A percentile compares a stretch with the other conserved stretches of the same genome.
phyloP scores from a whole-genome alignment of 495 filamentous ascomycete species.

The Penicillium subrubescens region DNA sequence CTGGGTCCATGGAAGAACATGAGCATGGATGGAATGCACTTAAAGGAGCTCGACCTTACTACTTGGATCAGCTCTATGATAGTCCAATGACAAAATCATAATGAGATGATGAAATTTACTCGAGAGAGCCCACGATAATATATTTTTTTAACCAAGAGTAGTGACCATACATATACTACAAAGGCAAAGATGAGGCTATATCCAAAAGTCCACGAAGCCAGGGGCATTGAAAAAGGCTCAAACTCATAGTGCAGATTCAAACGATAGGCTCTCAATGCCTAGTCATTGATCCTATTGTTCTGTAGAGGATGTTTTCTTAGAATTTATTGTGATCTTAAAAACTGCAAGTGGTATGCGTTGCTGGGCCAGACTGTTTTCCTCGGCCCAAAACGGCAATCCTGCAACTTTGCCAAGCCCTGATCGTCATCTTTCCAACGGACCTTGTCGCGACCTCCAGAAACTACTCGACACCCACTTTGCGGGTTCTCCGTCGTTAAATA shows the following conservation, averaged over 20 bases:
- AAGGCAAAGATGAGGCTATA: not conserved
- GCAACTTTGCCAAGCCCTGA: constrained; percentile 45
- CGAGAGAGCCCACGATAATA: not conserved
- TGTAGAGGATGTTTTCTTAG: not conserved
- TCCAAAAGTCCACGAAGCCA: not conserved
- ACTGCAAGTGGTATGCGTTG: constrained; percentile 34
- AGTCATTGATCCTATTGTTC: not conserved
- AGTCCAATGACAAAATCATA: not conserved
- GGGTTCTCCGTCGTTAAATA: not conserved
- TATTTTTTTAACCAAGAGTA: not conserved
- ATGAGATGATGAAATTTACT: not conserved
- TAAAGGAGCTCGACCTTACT: not conserved
- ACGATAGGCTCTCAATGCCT: not conserved
- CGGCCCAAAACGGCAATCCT: constrained; percentile 37
- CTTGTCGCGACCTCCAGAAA: constrained; percentile 1
- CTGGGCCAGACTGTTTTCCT: constrained; percentile 32
- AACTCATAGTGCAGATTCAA: not conserved
- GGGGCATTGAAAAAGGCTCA: not conserved
- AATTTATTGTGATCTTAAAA: not conserved
- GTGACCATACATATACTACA: not conserved
- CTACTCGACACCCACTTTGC: not conserved
- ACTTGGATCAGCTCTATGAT: not conserved
- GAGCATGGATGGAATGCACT: not conserved
- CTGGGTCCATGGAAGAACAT: not conserved
- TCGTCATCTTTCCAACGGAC: constrained; percentile 18